Base-by-base conservation (phyloP, 192 early-diverging fungal genomes). In the Coemansia reversa region DNA sequence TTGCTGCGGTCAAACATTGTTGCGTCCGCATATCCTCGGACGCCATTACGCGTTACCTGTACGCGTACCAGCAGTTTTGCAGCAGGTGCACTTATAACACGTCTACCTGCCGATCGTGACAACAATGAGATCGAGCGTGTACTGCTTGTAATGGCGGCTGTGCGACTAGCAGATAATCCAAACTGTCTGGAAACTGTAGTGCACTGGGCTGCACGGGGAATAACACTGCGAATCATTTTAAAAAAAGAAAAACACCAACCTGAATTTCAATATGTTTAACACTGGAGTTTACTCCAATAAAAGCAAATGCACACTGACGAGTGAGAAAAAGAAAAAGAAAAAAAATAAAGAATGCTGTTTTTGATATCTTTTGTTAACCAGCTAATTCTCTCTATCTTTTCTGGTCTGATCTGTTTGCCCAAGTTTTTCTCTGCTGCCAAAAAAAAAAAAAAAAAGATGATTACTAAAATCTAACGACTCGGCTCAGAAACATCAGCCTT, bases 1-100 rank as follows among this genome's bases (percentile, higher is more conserved):
- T 99, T 99, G 22, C 69, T 67, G 58, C 95, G 89, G 32, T 85
- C 67, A 83, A 87, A 98, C 62, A 91, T 85, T 18, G 66, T 63
- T 39, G 78, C 61, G 49, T 90, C 88, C 20, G 88, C 74, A 58
- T 86, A 81, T 1, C 65, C 50, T 42, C 72, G 78, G 27, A 28
- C 50, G 33, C 61, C 30, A 20, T 75, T 60, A 51, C 52, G 58
- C 33, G 33, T 18, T 22, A 42, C 9, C 20, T 57, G 59, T 12
- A 24, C n/a, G 30, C 28, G 24, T 55, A 63, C 60, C 56, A 60
- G 28, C 51, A 58, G 30, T 32, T 3, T 5, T 5, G 7, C 30
- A 5, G 30, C 30, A 5, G 30, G 30, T 32, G 30, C 30, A 32
- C 30, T 32, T 7, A 32, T 32, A 7, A 3, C 30, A 3, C 30